phyloP scores from a whole-genome alignment of 1,284 basidiomycete species.

The Stygiomarasmius scandens region DNA sequence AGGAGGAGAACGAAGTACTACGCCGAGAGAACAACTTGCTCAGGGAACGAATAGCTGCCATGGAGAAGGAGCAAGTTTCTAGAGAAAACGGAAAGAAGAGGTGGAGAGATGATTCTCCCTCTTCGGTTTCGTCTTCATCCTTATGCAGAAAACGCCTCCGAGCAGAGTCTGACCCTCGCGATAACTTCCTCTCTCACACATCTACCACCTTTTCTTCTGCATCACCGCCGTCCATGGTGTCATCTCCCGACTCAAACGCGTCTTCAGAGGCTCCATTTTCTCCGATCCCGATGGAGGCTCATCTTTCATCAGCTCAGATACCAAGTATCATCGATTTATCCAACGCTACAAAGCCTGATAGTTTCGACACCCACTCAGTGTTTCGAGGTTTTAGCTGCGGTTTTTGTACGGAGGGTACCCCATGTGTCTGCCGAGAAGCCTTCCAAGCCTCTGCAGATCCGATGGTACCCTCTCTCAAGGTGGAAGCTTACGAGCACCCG shows the following conservation, averaged over 20 bases:
- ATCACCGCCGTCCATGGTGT: slow-evolving; percentile 50
- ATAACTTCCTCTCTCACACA: slow-evolving; percentile 25
- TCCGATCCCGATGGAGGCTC: slow-evolving; percentile 35
- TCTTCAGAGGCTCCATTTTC: slow-evolving; percentile 50
- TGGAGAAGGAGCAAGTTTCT: slow-evolving; percentile 45
- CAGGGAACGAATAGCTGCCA: slow-evolving; percentile 58
- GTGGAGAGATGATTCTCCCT: slow-evolving; percentile 52
- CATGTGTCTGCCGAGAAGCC: slow-evolving; percentile 74
- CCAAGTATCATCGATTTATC: slow-evolving; percentile 25
- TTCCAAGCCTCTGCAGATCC: slow-evolving; percentile 42
- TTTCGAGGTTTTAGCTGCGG: slow-evolving; percentile 55
- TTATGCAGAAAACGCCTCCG: slow-evolving; percentile 50
- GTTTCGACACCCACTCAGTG: slow-evolving; percentile 6
- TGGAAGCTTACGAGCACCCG: slow-evolving; percentile 32
- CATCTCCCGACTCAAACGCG: slow-evolving; percentile 54
- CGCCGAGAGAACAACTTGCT: slow-evolving; percentile 64
- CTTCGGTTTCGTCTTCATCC: slow-evolving; percentile 28
- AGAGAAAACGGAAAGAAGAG: slow-evolving; percentile 46
- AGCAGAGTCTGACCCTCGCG: slow-evolving; percentile 34
- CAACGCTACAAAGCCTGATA: slow-evolving; percentile 17
- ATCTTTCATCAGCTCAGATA: slow-evolving; percentile 23
- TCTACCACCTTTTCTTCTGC: slow-evolving; percentile 28
- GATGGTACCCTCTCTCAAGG: slow-evolving; percentile 35
- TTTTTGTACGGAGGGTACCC: slow-evolving; percentile 69
- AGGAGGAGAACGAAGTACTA: slow-evolving; percentile 84